A percentile compares a stretch with the other conserved stretches of the same genome.
Conservation (phyloP, 345 rosid species). For the Camelina hispida region DNA sequence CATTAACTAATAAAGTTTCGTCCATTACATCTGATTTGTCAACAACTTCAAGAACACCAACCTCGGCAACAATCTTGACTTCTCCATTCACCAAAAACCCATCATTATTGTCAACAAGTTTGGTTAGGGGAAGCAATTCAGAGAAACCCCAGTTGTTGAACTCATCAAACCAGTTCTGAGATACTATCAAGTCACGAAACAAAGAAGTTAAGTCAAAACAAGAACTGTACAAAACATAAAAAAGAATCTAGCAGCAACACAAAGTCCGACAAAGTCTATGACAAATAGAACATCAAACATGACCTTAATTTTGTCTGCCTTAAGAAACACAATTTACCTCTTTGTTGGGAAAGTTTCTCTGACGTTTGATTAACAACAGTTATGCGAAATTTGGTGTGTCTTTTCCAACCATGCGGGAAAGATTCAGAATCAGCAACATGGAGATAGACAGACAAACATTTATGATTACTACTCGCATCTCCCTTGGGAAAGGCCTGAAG, state of each 20-base stretch:
- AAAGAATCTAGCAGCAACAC: background rate
- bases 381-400: background rate
- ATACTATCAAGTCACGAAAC: background rate
- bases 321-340: background rate
- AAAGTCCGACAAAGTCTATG: background rate
- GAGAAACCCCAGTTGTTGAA: rapidly evolving
- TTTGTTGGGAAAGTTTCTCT: background rate
- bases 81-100: background rate
- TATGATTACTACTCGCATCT: too few species aligned
- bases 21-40: background rate
- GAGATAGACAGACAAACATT: background rate
- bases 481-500: too few species aligned
- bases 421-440: background rate
- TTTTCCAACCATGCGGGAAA: background rate
- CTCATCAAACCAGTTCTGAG: rapidly evolving
- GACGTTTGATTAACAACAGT: background rate
- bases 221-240: background rate
- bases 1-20: background rate
- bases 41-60: background rate
- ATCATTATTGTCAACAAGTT: background rate
- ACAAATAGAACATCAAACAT: background rate
- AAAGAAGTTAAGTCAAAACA: background rate
- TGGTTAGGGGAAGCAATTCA: background rate
- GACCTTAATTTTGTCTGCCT: background rate
- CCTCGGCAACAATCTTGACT: background rate